Base-by-base conservation (phyloP, 2,329 filamentous ascomycete species). In the Cytospora leucostoma region DNA sequence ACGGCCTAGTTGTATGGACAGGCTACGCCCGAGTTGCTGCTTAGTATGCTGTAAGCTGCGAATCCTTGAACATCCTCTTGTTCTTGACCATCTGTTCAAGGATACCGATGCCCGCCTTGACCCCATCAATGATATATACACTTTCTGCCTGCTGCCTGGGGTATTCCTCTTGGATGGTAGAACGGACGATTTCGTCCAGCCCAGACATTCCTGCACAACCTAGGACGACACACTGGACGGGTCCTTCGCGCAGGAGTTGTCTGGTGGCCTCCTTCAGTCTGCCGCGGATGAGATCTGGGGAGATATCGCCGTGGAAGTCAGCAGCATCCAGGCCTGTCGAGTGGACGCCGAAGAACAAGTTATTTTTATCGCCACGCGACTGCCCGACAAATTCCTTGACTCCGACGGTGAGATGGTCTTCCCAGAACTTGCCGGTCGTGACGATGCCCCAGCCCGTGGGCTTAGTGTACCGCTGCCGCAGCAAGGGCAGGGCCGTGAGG, bases 181-280 rank as follows among this genome's bases (percentile, higher is more conserved):
- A 81, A 38, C 88, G 83, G 47, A 97, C 92, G 64, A 88, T 88
- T 49, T 86, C 80, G 69, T 95, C 90, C 76, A 97, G 82, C 0
- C 93, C 93, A 1, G 89, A 88, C 93, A 97, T 97, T 0, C 93
- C 93, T 3, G 91, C 93, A 74, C 93, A 97, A 0, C 93, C 93
- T 79, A 97, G 83, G 71, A 92, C 90, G 8, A 97, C 85, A 32
- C 88, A 90, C 5, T 81, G 79, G 0, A 93, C 84, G 4, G 80
- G 78, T 0, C 82, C 78, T 13, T 79, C 79, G 8, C 72, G 73
- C 34, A 96, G 75, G 33, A 97, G 77, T 57, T 82, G 79, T 73
- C 82, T 84, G 0, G 91, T 90, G 0, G 93, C 92, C 17, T 85
- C 82, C 68, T 82, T 87, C 72, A 97, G 85, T 70, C 85, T 87